A percentile compares a stretch with the other conserved stretches of the same genome.
These are phyloP conservation scores for Kalmusia sp. DNA, from an alignment of 2,329 filamentous ascomycete genomes.

Conservation along the genomic window DNA sequence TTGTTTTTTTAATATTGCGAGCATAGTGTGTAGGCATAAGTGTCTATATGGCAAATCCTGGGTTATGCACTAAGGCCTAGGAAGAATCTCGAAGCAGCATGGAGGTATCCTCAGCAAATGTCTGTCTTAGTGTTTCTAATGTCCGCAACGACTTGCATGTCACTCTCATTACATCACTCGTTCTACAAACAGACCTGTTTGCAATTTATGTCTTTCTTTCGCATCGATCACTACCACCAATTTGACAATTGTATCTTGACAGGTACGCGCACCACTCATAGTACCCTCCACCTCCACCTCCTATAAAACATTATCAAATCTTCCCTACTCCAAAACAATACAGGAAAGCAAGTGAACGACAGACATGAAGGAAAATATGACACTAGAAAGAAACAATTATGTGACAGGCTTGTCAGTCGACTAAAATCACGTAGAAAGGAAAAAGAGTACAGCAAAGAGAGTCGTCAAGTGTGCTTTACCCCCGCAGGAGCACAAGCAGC, in stretches of 20 bases:
- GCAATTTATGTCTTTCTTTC: slow-evolving; percentile 34
- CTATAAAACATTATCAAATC: background rate
- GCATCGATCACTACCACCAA: slow-evolving; percentile 25
- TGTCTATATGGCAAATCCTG: no score
- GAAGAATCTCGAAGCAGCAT: background rate
- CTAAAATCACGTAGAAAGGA: background rate
- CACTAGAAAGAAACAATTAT: slow-evolving; percentile 4
- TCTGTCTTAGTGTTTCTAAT: no score
- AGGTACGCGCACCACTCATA: background rate
- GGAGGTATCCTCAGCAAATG: no score
- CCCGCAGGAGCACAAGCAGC: slow-evolving; percentile 7
- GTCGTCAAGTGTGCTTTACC: slow-evolving; percentile 28
- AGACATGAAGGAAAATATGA: background rate
- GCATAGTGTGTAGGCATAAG: background rate
- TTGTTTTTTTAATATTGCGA: background rate
- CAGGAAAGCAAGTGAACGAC: slow-evolving; percentile 1
- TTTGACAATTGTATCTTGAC: slow-evolving; percentile 15
- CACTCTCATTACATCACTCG: slow-evolving; percentile 5
- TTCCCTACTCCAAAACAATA: background rate
- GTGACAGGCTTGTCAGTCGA: slow-evolving; percentile 2
- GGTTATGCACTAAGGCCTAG: background rate
- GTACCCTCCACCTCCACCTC: background rate
- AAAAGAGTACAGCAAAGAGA: slow-evolving; percentile 15
- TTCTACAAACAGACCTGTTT: background rate
- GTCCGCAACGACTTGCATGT: no score